These are phyloP conservation scores for Henckelia pumila DNA, from an alignment of 257 asterid species.

Conservation along the genomic window DNA sequence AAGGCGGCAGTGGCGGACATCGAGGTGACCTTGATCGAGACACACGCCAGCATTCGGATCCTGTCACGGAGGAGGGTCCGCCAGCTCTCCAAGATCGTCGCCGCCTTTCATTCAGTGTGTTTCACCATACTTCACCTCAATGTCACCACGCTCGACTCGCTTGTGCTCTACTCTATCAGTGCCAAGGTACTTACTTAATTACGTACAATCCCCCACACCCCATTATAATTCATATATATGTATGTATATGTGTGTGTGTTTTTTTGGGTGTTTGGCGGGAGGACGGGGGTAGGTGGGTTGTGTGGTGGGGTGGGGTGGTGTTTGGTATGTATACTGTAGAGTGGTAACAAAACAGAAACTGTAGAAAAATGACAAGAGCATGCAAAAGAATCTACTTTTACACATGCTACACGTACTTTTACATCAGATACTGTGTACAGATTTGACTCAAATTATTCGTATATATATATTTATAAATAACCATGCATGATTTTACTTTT, in stretches of 20 bases:
- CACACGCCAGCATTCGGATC: conserved; percentile 86
- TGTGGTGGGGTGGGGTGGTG: too few relatives aligned
- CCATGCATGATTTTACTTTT: too few relatives aligned
- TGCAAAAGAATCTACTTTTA: conserved; percentile 71
- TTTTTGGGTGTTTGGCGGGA: background rate
- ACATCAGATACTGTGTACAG: conserved; percentile 37
- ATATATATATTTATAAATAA: too few relatives aligned
- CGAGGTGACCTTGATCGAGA: conserved; percentile 85
- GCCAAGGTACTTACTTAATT: conserved; percentile 84
- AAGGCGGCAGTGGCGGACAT: conserved; percentile 74
- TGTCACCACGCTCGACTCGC: conserved; percentile 70
- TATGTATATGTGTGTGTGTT: too few relatives aligned
- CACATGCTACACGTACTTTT: conserved; percentile 44
- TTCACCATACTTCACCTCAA: conserved; percentile 85
- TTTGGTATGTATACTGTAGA: conserved; percentile 7
- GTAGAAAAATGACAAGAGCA: conserved; percentile 70
- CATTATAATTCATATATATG: too few relatives aligned
- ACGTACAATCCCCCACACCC: background rate
- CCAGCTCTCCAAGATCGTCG: conserved; percentile 76
- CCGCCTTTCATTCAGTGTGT: conserved; percentile 55
- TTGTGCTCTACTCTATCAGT: conserved; percentile 89
- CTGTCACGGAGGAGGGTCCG: conserved; percentile 57
- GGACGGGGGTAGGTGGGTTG: background rate
- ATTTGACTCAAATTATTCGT: conserved; percentile 38
- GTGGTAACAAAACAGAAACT: conserved; percentile 43